phyloP scores from a whole-genome alignment of 345 rosid species.

The Cardamine occulta region DNA sequence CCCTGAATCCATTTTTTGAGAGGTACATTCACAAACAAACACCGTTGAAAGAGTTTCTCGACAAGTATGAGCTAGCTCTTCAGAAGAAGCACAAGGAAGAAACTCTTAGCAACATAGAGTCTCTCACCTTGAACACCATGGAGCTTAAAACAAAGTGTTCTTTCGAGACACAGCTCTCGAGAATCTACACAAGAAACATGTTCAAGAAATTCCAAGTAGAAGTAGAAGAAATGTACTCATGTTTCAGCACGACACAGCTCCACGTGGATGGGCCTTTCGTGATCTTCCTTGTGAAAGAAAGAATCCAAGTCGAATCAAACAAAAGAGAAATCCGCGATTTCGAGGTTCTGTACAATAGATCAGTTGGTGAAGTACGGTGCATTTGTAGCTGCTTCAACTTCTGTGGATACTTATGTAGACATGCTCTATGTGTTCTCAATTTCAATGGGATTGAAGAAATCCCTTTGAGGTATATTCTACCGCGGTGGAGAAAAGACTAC shows the following conservation, averaged over 20 bases:
- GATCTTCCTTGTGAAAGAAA: conserved; percentile 81
- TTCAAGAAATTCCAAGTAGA: conserved; percentile 80
- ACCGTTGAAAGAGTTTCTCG: conserved; percentile 87
- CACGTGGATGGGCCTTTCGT: conserved; percentile 65
- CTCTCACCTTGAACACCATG: conserved; percentile 49
- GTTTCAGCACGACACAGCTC: conserved; percentile 76
- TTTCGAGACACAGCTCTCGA: conserved; percentile 83
- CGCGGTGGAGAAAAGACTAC: conserved; percentile 73
- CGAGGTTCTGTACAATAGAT: conserved; percentile 76
- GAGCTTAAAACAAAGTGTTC: conserved; percentile 69
- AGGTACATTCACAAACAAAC: conserved; percentile 76
- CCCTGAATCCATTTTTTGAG: conserved; percentile 59
- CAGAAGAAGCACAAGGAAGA: conserved; percentile 81
- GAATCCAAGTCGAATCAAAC: conserved; percentile 59
- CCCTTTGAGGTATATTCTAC: conserved; percentile 59
- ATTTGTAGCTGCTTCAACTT: conserved; percentile 84
- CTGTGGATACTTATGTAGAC: conserved; percentile 84
- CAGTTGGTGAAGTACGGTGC: conserved; percentile 78
- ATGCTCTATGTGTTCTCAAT: conserved; percentile 76
- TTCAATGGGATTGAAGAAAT: conserved; percentile 77
- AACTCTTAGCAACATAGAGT: conserved; percentile 60
- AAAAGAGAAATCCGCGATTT: conserved; percentile 63
- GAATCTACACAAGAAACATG: conserved; percentile 63
- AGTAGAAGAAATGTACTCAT: conserved; percentile 86
- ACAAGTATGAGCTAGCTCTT: conserved; percentile 73